Percentiles rank a stretch among this genome's conserved stretches.
phyloP scores from a whole-genome alignment of 768 basidiomycete species.

The Leccinum variicolor region DNA sequence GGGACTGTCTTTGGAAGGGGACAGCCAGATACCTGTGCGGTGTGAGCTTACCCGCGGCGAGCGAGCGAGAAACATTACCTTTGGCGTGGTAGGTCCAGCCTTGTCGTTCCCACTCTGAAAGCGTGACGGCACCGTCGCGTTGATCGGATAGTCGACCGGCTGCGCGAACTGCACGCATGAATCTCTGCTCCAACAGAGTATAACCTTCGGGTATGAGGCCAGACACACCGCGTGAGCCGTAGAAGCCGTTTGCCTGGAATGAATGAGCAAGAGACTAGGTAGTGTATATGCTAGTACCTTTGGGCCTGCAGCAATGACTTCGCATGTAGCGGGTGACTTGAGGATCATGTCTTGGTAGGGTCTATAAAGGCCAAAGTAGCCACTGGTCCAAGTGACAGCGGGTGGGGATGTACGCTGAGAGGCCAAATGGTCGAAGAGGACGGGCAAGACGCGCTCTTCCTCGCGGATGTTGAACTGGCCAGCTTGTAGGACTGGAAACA shows the following conservation, averaged over 20 bases:
- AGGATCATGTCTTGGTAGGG: slow-evolving; percentile 76
- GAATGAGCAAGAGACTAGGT: not conserved
- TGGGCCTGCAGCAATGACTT: slow-evolving; percentile 84
- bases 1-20: slow-evolving; percentile 45
- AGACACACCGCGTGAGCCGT: slow-evolving; percentile 83
- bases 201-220: slow-evolving; percentile 95
- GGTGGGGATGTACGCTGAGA: slow-evolving; percentile 30
- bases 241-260: slow-evolving; percentile 91
- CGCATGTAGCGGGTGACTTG: slow-evolving; percentile 51
- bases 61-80: slow-evolving; percentile 45
- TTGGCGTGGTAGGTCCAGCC: slow-evolving; percentile 99
- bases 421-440: slow-evolving; percentile 53
- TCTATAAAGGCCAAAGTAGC: slow-evolving; percentile 87
- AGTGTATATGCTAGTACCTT: slow-evolving; percentile 47
- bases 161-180: slow-evolving; percentile 62
- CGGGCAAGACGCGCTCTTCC: slow-evolving; percentile 64
- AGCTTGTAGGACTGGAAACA: slow-evolving; percentile 86
- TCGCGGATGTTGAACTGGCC: slow-evolving; percentile 85
- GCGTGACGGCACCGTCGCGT: slow-evolving; percentile 47
- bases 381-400: slow-evolving; percentile 83
- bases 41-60: not conserved
- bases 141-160: slow-evolving; percentile 39
- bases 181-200: slow-evolving; percentile 80
- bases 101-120: slow-evolving; percentile 82
- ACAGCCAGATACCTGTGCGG: slow-evolving; percentile 77